Evolutionary conservation across 73 alveolate genomes (phyloP).

Genomic region (Tetrahymena thermophila): DNA sequence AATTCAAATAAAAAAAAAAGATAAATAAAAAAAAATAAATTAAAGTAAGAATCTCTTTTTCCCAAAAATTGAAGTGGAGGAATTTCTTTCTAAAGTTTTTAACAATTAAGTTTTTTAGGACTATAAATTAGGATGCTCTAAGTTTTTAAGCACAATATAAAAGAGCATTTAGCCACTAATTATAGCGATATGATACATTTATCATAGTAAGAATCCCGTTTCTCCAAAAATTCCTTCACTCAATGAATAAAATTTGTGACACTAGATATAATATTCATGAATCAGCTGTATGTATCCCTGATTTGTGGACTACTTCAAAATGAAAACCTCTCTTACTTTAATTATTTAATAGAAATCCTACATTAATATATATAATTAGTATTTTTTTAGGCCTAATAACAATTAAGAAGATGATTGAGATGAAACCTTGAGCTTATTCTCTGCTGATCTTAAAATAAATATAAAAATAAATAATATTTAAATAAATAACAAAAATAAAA

Average conservation of each 20-base stretch:
- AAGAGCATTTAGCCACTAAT: slow-evolving; percentile 2
- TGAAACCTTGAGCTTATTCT: slow-evolving; percentile 2
- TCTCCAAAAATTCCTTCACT: background rate
- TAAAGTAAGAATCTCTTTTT: background rate
- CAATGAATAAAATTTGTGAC: background rate
- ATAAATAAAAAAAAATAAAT: background rate
- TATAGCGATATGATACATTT: background rate
- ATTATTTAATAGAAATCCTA: background rate
- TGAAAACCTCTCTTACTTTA: background rate
- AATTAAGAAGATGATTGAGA: background rate
- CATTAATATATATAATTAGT: background rate
- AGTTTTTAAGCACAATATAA: background rate
- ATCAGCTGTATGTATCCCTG: background rate
- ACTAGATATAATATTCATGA: background rate
- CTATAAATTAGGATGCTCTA: background rate
- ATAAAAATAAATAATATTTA: background rate
- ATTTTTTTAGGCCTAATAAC: background rate
- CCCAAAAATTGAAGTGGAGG: background rate
- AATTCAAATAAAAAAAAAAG: background rate
- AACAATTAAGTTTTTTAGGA: background rate
- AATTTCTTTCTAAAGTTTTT: background rate
- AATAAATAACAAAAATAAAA: background rate
- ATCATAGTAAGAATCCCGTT: background rate
- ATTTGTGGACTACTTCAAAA: background rate
- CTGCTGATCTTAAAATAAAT: background rate